Evolutionary conservation across 148 eudicot species (phyloP).

Genomic region (Pharnaceum exiguum): DNA sequence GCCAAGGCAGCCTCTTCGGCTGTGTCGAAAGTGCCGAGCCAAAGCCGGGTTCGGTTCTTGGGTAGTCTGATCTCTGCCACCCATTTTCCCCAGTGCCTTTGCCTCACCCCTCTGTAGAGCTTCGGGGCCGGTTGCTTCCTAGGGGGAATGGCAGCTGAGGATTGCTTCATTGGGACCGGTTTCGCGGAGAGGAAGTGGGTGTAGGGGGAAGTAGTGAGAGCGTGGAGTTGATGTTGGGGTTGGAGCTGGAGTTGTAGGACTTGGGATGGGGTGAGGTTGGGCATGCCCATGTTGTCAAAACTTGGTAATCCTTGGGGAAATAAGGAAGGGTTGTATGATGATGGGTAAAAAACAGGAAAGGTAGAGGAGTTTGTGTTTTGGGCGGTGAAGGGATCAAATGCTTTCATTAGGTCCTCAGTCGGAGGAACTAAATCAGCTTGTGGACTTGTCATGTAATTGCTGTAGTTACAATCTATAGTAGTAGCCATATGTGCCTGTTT

Average conservation of each 20-base stretch:
- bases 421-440: constrained; percentile 1
- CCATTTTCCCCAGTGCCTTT: constrained; percentile 91
- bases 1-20: constrained; percentile 71
- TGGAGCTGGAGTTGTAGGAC: constrained; percentile 38
- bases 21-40: constrained; percentile 65
- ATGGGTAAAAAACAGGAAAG: constrained; percentile 8
- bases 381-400: constrained; percentile 18
- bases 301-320: constrained; percentile 6
- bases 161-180: constrained; percentile 42
- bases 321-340: constrained; percentile 12
- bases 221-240: not conserved
- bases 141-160: constrained; percentile 16
- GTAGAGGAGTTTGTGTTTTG: constrained; percentile 1
- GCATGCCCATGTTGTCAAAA: constrained; percentile 11
- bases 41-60: constrained; percentile 67
- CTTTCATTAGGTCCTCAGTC: constrained; percentile 13
- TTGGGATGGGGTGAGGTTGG: constrained; percentile 38
- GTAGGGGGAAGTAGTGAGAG: not conserved
- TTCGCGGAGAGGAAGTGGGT: constrained; percentile 34
- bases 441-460: not conserved
- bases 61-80: constrained; percentile 86
- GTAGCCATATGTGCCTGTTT: too few relatives aligned
- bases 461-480: constrained; percentile 11
- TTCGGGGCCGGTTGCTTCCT: constrained; percentile 29
- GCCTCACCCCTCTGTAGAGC: constrained; percentile 79